These are phyloP conservation scores for Fusarium verticillioides DNA, from an alignment of 2,329 filamentous ascomycete species.

Conservation along the genomic window DNA sequence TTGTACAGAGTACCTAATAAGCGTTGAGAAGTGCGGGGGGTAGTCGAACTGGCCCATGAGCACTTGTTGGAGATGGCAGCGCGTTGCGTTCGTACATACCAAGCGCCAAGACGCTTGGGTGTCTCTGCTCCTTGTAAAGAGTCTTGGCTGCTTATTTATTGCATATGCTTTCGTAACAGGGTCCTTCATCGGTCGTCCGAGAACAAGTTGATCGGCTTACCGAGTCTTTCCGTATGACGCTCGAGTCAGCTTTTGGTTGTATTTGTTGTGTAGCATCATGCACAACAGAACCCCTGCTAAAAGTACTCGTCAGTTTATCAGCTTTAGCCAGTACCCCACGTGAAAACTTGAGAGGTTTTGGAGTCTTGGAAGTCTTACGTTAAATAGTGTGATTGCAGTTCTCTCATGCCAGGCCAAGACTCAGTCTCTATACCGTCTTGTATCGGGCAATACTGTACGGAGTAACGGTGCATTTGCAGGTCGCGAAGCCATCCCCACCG, in stretches of 20 bases:
- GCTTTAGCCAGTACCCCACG: constrained; percentile 33
- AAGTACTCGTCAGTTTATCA: constrained; percentile 27
- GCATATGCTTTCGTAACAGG: constrained; percentile 19
- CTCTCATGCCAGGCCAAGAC: constrained; percentile 22
- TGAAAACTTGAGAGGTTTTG: constrained; percentile 35
- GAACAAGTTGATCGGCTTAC: constrained; percentile 5
- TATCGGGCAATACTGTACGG: neutral
- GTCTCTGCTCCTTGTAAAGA: constrained; percentile 4
- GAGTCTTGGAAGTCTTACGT: constrained; percentile 2
- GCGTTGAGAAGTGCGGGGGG: constrained; percentile 38
- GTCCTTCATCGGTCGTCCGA: constrained; percentile 25
- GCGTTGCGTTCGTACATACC: constrained; percentile 11
- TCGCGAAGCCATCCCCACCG: constrained; percentile 1
- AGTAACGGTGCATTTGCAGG: neutral
- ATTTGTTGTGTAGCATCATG: neutral
- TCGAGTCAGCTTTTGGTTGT: constrained; percentile 20
- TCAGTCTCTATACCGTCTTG: constrained; percentile 5
- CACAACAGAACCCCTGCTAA: constrained; percentile 6
- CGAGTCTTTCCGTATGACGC: constrained; percentile 25
- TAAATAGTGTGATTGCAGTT: constrained; percentile 21
- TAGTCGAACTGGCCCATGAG: constrained; percentile 23
- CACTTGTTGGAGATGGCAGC: neutral
- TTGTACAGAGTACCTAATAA: neutral
- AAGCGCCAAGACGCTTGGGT: constrained; percentile 42
- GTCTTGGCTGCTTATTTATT: constrained; percentile 28